Conservation (phyloP, 2,329 filamentous ascomycete genomes). For the Tothia fuscella region DNA sequence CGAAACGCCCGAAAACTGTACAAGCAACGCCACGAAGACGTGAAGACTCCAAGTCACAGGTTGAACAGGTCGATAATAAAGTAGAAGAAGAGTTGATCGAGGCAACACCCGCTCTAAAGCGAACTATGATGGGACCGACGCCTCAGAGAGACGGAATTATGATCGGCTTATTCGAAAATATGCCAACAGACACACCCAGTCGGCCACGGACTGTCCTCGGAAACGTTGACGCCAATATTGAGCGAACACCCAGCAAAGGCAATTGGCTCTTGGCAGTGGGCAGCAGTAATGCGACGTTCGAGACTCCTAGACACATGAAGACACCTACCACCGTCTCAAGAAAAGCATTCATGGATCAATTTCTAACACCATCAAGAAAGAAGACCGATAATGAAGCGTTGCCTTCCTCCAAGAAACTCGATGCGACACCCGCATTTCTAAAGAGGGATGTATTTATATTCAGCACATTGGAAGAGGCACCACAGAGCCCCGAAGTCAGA, state of each 20-base stretch:
- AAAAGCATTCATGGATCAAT: constrained; percentile 48
- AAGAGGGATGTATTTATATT: constrained; percentile 39
- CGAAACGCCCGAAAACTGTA: constrained; percentile 15
- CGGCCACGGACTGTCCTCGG: constrained; percentile 21
- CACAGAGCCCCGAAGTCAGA: constrained; percentile 17
- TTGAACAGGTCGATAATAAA: neutral
- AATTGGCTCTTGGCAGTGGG: no score
- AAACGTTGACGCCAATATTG: constrained; percentile 21
- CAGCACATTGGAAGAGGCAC: constrained; percentile 26
- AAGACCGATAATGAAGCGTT: constrained; percentile 28
- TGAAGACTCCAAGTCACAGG: constrained; percentile 24
- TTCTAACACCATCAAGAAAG: constrained; percentile 49
- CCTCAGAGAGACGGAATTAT: constrained; percentile 69
- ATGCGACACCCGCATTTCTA: constrained; percentile 62
- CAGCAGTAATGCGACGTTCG: constrained; percentile 11
- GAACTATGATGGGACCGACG: constrained; percentile 58
- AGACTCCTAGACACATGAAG: constrained; percentile 18
- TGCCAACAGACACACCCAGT: constrained; percentile 40
- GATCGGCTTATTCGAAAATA: constrained; percentile 65
- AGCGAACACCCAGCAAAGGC: constrained; percentile 29
- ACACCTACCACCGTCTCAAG: constrained; percentile 46
- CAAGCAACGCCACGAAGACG: constrained; percentile 3
- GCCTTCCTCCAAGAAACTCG: constrained; percentile 27
- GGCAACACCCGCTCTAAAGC: constrained; percentile 31
- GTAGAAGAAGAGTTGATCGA: constrained; percentile 49